Conservation (phyloP, 345 rosid species). For the Salix dunnii region DNA sequence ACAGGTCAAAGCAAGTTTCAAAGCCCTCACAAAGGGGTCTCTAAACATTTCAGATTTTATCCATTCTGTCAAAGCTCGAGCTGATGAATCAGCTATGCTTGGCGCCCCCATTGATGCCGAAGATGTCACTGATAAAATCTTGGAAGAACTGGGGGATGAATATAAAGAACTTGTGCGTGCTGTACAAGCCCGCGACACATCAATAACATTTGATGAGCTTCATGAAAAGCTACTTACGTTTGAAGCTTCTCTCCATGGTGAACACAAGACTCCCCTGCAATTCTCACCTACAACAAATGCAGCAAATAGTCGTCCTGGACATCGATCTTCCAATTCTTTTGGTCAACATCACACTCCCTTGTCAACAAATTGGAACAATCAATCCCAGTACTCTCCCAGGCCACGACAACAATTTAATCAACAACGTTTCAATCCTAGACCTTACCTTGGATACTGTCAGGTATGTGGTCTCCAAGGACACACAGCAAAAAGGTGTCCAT, state of each 20-base stretch:
- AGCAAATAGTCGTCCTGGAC: too few species aligned
- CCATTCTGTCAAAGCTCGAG: neutral
- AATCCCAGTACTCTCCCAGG: fast-evolving
- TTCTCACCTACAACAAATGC: too few species aligned
- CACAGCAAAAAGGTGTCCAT: too few species aligned
- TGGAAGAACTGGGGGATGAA: neutral
- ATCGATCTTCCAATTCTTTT: too few species aligned
- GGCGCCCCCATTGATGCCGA: neutral
- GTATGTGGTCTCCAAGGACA: too few species aligned
- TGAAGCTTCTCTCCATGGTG: neutral
- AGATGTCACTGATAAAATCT: neutral
- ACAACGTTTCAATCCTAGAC: too few species aligned
- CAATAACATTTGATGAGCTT: neutral
- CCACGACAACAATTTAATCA: too few species aligned
- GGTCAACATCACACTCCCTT: too few species aligned
- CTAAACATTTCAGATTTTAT: neutral
- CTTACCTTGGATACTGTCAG: too few species aligned
- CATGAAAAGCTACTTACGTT: neutral
- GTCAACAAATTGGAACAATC: too few species aligned
- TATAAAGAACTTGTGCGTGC: neutral
- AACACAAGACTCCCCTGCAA: fast-evolving
- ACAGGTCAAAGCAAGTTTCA: too few species aligned
- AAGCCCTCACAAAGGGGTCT: too few species aligned
- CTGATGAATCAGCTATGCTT: neutral
- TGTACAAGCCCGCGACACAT: neutral